Conservation (phyloP, 768 basidiomycete species). For the Lentinus tigrinus region DNA sequence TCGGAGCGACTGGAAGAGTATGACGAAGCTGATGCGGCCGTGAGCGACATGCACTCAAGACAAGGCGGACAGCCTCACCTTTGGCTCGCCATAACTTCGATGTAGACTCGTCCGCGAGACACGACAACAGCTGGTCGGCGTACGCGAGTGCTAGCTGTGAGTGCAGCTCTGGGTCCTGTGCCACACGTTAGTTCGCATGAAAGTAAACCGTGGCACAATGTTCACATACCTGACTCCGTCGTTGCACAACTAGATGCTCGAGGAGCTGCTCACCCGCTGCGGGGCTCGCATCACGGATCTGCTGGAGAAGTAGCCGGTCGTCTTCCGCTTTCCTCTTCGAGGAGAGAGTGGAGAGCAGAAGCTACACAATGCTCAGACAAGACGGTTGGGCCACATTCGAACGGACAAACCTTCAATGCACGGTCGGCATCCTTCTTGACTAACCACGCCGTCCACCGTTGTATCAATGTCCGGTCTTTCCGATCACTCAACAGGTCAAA, state of each 20-base stretch:
- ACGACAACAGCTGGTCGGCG: conserved; percentile 51
- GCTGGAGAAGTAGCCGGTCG: conserved; percentile 54
- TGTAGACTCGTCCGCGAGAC: conserved; percentile 48
- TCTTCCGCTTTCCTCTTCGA: conserved; percentile 63
- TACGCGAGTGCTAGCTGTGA: conserved; percentile 59
- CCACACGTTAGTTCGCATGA: neutral
- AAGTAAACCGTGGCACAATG: neutral
- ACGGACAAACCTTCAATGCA: conserved; percentile 60
- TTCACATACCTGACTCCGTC: conserved; percentile 53
- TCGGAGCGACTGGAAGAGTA: conserved; percentile 29
- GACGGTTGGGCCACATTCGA: neutral
- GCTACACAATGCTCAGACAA: conserved; percentile 35
- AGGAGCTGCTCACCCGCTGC: conserved; percentile 69
- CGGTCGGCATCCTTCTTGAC: conserved; percentile 64
- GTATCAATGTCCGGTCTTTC: conserved; percentile 59
- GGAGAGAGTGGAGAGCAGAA: conserved; percentile 55
- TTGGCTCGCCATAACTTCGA: conserved; percentile 73
- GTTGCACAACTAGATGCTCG: conserved; percentile 76
- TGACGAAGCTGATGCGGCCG: conserved; percentile 21
- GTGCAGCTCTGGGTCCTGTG: conserved; percentile 63
- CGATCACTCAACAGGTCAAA: conserved; percentile 54
- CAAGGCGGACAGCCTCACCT: conserved; percentile 36
- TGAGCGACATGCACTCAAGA: neutral
- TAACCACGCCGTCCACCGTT: conserved; percentile 83
- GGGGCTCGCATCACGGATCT: conserved; percentile 56